These are phyloP conservation scores for Metschnikowia anglica DNA, from an alignment of 805 yeast genomes.

Conservation along the genomic window DNA sequence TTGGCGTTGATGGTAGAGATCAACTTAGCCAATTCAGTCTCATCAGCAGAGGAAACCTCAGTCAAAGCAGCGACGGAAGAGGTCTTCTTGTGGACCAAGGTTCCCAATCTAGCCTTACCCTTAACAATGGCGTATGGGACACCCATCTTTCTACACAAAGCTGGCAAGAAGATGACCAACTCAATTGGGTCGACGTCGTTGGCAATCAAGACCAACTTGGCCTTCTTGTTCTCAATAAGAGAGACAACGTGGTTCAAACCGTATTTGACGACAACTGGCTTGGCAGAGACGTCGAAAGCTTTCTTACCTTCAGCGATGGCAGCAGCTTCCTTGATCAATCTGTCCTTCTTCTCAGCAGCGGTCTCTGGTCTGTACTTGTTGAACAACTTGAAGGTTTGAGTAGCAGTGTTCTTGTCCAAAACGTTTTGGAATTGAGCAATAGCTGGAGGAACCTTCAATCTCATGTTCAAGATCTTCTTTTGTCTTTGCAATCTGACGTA, in stretches of 20 bases:
- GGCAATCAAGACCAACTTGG: conserved; percentile 95
- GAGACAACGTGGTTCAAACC: conserved; percentile 99
- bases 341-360: conserved; percentile 95
- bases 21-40: conserved; percentile 89
- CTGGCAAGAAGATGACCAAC: conserved; percentile 95
- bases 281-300: conserved; percentile 93
- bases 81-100: conserved; percentile 78
- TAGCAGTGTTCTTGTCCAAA: conserved; percentile 98
- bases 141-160: conserved; percentile 99
- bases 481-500: conserved; percentile 98
- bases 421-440: conserved; percentile 94
- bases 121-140: conserved; percentile 97
- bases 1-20: conserved; percentile 90
- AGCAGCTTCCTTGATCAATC: conserved; percentile 98
- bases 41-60: conserved; percentile 92
- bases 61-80: conserved; percentile 2
- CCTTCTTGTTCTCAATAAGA: conserved; percentile 96
- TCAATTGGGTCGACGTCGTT: conserved; percentile 99
- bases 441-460: conserved; percentile 99
- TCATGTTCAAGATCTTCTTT: conserved; percentile 90
- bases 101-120: conserved; percentile 98
- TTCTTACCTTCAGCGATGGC: conserved; percentile 98
- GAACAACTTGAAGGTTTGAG: conserved; percentile 94
- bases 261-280: conserved; percentile 96
- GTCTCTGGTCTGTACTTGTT: conserved; percentile 99